A percentile compares a stretch with the other conserved stretches of the same genome.
phyloP scores from a whole-genome alignment of 164 flowering plant genomes.

The Paratinospora sagittata region DNA sequence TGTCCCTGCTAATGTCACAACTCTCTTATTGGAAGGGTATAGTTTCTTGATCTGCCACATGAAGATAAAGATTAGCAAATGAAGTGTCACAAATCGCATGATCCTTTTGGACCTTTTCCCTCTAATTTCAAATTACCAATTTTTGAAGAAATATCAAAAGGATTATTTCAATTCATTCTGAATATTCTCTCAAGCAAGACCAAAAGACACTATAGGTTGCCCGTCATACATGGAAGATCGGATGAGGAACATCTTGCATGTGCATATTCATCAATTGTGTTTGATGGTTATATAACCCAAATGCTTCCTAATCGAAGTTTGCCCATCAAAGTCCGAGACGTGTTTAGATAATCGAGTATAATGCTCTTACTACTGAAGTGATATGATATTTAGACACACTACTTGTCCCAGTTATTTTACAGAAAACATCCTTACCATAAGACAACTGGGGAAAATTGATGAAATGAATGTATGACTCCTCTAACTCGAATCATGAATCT shows the following conservation, averaged over 20 bases:
- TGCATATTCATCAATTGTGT: neutral
- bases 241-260: neutral
- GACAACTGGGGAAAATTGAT: too few relatives aligned
- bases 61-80: slow-evolving; percentile 11
- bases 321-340: too few relatives aligned
- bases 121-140: neutral
- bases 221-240: neutral
- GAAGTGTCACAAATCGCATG: neutral
- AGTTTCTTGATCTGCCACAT: slow-evolving; percentile 72
- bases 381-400: too few relatives aligned
- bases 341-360: too few relatives aligned
- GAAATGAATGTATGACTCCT: too few relatives aligned
- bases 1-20: slow-evolving; percentile 68
- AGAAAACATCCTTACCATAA: too few relatives aligned
- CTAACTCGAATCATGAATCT: too few relatives aligned
- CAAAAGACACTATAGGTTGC: neutral
- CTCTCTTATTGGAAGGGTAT: slow-evolving; percentile 58
- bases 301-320: too few relatives aligned
- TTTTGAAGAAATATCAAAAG: neutral
- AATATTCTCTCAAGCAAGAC: neutral
- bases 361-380: too few relatives aligned
- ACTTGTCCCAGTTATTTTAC: too few relatives aligned
- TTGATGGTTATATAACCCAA: too few relatives aligned
- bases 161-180: neutral
- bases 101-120: neutral